phyloP scores from a whole-genome alignment of 768 basidiomycete species.

The Vararia minispora region DNA sequence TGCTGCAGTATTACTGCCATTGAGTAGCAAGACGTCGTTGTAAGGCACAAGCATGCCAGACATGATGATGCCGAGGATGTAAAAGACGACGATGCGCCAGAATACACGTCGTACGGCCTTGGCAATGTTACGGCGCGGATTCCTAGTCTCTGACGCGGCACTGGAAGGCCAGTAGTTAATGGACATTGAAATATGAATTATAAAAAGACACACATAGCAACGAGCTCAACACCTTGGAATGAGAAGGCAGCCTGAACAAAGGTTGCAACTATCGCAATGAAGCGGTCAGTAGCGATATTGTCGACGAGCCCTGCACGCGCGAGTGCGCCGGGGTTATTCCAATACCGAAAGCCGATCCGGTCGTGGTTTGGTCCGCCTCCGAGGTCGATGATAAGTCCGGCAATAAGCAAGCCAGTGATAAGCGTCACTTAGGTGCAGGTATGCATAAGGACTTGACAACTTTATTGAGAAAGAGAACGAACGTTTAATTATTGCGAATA shows the following conservation, averaged over 20 bases:
- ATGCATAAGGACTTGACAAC: constrained; percentile 1
- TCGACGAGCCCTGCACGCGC: neutral
- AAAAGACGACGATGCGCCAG: constrained; percentile 34
- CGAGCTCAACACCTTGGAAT: neutral
- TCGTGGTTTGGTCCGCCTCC: constrained; percentile 30
- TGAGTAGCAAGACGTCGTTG: constrained; percentile 22
- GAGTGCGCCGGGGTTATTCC: constrained; percentile 23
- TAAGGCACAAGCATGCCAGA: constrained; percentile 26
- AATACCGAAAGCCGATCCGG: constrained; percentile 19
- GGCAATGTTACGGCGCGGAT: constrained; percentile 28
- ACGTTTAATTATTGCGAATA: constrained; percentile 14
- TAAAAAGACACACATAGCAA: neutral
- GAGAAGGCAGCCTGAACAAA: constrained; percentile 1
- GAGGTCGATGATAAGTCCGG: constrained; percentile 30
- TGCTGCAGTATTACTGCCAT: constrained; percentile 21
- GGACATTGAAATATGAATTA: neutral
- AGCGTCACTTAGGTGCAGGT: neutral
- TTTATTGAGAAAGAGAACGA: neutral
- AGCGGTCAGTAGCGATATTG: neutral
- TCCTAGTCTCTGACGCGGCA: constrained; percentile 24
- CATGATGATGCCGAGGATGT: constrained; percentile 24
- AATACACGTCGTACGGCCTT: constrained; percentile 35
- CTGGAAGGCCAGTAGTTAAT: neutral
- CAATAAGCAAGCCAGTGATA: constrained; percentile 19
- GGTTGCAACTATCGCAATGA: neutral